Evolutionary conservation across 2,329 filamentous ascomycete genomes (phyloP).

Genomic region (Chrysosporium keratinophilum): DNA sequence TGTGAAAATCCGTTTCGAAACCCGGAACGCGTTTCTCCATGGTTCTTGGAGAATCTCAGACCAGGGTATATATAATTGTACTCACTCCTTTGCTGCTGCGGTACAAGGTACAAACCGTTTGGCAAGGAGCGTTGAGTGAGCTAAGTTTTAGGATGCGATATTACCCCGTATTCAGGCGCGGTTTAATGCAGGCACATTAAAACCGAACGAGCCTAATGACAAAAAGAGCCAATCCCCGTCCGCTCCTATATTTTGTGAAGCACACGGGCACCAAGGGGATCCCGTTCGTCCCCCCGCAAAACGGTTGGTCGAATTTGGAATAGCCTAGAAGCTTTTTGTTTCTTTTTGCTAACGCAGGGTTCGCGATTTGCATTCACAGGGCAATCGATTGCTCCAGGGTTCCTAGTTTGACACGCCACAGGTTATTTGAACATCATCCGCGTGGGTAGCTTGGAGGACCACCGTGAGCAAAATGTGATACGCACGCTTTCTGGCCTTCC

Average conservation of each 20-base stretch:
- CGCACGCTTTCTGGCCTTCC: no score
- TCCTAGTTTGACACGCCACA: background rate
- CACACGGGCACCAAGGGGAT: background rate
- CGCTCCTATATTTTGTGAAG: background rate
- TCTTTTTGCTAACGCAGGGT: background rate
- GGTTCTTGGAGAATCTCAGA: background rate
- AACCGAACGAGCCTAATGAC: background rate
- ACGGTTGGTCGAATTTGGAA: slow-evolving; percentile 7
- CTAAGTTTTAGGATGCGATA: background rate
- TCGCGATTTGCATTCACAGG: background rate
- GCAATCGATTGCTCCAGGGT: background rate
- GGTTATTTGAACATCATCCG: no score
- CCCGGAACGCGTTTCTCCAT: background rate
- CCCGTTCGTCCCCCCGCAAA: slow-evolving; percentile 1
- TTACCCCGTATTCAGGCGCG: background rate
- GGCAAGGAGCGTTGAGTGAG: background rate
- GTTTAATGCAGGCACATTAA: background rate
- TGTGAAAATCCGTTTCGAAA: slow-evolving; percentile 1
- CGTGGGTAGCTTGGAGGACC: no score
- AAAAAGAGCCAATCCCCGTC: background rate
- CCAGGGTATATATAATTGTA: background rate
- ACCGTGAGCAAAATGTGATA: no score
- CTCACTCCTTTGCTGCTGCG: background rate
- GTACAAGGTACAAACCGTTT: background rate
- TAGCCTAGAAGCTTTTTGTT: background rate